Evolutionary conservation across 805 yeast species (phyloP).

Genomic region (Phaffomyces thermotolerans): DNA sequence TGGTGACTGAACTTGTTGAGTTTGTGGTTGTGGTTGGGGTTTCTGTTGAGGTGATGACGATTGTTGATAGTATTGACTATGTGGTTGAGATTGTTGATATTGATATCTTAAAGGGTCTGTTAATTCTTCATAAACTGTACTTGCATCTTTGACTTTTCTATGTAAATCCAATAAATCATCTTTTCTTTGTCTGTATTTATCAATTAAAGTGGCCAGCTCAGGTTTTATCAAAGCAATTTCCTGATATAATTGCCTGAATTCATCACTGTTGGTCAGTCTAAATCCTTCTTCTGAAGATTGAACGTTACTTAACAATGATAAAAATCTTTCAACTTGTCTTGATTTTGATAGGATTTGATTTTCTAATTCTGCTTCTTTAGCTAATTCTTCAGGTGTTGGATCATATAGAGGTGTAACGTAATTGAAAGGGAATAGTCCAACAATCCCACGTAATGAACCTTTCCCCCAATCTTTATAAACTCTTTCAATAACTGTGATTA

Average conservation of each 20-base stretch:
- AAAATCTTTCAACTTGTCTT: constrained; percentile 61
- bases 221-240: constrained; percentile 68
- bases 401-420: constrained; percentile 77
- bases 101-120: constrained; percentile 39
- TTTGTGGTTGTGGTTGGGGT: constrained; percentile 27
- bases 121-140: constrained; percentile 59
- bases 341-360: constrained; percentile 43
- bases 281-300: constrained; percentile 24
- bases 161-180: constrained; percentile 72
- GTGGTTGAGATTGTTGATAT: constrained; percentile 11
- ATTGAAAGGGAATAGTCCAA: constrained; percentile 88
- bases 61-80: constrained; percentile 29
- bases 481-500: constrained; percentile 78
- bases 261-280: constrained; percentile 46
- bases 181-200: constrained; percentile 66
- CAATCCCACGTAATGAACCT: constrained; percentile 72
- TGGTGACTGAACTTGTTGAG: constrained; percentile 22
- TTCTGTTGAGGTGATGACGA: constrained; percentile 12
- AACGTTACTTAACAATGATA: constrained; percentile 43
- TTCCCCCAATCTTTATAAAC: constrained; percentile 95
- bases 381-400: constrained; percentile 53
- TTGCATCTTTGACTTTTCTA: constrained; percentile 61
- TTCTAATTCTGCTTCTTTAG: constrained; percentile 44
- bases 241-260: constrained; percentile 68
- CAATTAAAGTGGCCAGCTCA: constrained; percentile 65